Percentiles rank a stretch among this genome's conserved stretches.
phyloP scores from a whole-genome alignment of 1,284 basidiomycete genomes.

The Megacollybia platyphylla region DNA sequence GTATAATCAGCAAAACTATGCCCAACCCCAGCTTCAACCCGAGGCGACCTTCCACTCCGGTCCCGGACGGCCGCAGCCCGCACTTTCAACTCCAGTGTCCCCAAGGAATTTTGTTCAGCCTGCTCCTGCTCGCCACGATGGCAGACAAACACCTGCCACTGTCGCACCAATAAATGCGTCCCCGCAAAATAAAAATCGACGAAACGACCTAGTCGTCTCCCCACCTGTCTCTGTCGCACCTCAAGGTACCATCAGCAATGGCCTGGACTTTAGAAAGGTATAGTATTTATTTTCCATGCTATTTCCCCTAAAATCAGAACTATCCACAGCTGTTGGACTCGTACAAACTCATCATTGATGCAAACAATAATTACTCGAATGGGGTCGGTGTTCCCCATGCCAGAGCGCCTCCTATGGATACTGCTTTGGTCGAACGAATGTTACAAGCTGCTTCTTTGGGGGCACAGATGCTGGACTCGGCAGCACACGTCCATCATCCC shows the following conservation, averaged over 20 bases:
- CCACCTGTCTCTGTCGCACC: background rate
- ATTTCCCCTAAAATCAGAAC: background rate
- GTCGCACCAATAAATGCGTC: slow-evolving; percentile 2
- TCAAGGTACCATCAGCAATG: background rate
- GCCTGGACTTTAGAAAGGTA: slow-evolving; percentile 44
- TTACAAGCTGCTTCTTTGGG: slow-evolving; percentile 34
- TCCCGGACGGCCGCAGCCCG: slow-evolving; percentile 17
- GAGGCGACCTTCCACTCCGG: slow-evolving; percentile 17
- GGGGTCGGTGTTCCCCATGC: background rate
- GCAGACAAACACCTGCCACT: background rate
- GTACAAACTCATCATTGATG: slow-evolving; percentile 1
- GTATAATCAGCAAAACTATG: slow-evolving; percentile 10
- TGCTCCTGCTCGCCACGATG: slow-evolving; percentile 7
- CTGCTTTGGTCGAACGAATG: slow-evolving; percentile 24
- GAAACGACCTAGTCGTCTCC: background rate
- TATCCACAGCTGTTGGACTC: slow-evolving; percentile 6
- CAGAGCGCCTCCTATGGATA: background rate
- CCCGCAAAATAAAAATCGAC: slow-evolving; percentile 1
- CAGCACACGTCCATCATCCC: slow-evolving; percentile 6
- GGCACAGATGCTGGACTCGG: slow-evolving; percentile 31
- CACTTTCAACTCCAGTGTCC: slow-evolving; percentile 12
- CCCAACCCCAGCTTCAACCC: slow-evolving; percentile 14
- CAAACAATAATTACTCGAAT: background rate
- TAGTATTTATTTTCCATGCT: slow-evolving; percentile 1
- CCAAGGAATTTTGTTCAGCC: slow-evolving; percentile 16